phyloP scores from a whole-genome alignment of 2,329 filamentous ascomycete species.

The Ascosphaera pollenicola region DNA sequence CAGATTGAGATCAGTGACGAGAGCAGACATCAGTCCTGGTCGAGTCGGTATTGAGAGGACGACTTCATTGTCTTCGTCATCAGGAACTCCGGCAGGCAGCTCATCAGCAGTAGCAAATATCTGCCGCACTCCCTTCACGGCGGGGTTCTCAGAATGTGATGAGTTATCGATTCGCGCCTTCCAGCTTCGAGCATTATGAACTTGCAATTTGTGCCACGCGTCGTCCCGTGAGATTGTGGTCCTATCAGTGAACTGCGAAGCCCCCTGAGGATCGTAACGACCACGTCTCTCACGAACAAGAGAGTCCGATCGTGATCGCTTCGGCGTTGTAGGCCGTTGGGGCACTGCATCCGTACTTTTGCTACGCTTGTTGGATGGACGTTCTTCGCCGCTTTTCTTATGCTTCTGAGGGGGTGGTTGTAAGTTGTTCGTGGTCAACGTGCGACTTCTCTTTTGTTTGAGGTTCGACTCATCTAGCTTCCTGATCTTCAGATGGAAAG shows the following conservation, averaged over 20 bases:
- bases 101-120: slow-evolving; percentile 69
- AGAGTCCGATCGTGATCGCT: slow-evolving; percentile 6
- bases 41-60: slow-evolving; percentile 70
- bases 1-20: slow-evolving; percentile 69
- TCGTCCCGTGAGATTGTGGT: slow-evolving; percentile 54
- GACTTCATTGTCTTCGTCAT: slow-evolving; percentile 60
- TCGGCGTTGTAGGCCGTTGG: slow-evolving; percentile 13
- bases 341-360: slow-evolving; percentile 29
- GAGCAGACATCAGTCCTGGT: slow-evolving; percentile 58
- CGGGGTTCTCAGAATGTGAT: slow-evolving; percentile 43
- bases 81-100: slow-evolving; percentile 37
- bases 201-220: slow-evolving; percentile 51
- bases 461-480: slow-evolving; percentile 46
- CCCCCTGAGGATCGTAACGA: slow-evolving; percentile 60
- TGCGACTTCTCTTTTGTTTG: slow-evolving; percentile 25
- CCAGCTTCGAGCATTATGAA: slow-evolving; percentile 78
- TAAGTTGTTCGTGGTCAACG: slow-evolving; percentile 29
- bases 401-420: slow-evolving; percentile 20
- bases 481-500: slow-evolving; percentile 70
- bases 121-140: slow-evolving; percentile 57
- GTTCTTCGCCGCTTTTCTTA: slow-evolving; percentile 16
- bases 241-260: slow-evolving; percentile 46
- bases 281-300: slow-evolving; percentile 17
- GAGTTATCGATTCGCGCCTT: slow-evolving; percentile 69
- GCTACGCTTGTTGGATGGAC: slow-evolving; percentile 19